Evolutionary conservation across 2,329 filamentous ascomycete species (phyloP).

Genomic region (Madurella mycetomatis): DNA sequence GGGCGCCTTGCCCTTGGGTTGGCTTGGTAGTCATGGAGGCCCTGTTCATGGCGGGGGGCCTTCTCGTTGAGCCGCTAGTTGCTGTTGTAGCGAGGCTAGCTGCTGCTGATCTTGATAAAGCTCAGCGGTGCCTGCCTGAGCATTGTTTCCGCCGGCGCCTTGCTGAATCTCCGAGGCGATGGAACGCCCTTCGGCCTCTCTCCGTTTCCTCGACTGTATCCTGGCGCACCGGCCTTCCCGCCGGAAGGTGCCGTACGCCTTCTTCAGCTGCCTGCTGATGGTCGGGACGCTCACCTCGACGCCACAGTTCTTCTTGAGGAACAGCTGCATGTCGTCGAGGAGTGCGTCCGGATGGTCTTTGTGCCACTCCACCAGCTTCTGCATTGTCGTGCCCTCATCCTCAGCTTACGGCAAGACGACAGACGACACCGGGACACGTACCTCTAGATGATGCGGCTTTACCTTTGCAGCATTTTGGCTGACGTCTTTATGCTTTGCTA

Average conservation of each 20-base stretch:
- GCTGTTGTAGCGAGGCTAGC: conserved; percentile 8
- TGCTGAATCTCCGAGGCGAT: conserved; percentile 16
- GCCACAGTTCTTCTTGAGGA: conserved; percentile 19
- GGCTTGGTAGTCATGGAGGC: not conserved
- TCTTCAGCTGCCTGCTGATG: conserved; percentile 23
- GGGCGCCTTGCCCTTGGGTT: not conserved
- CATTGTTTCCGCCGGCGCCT: not conserved
- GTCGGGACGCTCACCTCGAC: conserved; percentile 22
- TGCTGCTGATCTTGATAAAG: conserved; percentile 10
- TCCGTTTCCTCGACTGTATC: conserved; percentile 15
- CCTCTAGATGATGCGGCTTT: conserved; percentile 23
- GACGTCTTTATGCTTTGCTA: conserved; percentile 21
- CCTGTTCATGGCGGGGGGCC: not conserved
- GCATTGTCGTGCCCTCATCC: not conserved
- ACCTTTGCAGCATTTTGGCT: conserved; percentile 27
- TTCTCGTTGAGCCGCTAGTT: conserved; percentile 6
- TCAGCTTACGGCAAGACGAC: not conserved
- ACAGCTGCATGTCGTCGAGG: conserved; percentile 24
- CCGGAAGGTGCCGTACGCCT: conserved; percentile 17
- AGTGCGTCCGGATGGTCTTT: conserved; percentile 22
- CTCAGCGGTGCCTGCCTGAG: not conserved
- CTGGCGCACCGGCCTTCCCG: conserved; percentile 13
- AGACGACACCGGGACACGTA: conserved; percentile 3
- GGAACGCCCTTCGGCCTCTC: conserved; percentile 14
- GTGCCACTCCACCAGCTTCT: conserved; percentile 25